phyloP scores from a whole-genome alignment of 192 early-diverging fungal species.

The Kickxella alabastrina region DNA sequence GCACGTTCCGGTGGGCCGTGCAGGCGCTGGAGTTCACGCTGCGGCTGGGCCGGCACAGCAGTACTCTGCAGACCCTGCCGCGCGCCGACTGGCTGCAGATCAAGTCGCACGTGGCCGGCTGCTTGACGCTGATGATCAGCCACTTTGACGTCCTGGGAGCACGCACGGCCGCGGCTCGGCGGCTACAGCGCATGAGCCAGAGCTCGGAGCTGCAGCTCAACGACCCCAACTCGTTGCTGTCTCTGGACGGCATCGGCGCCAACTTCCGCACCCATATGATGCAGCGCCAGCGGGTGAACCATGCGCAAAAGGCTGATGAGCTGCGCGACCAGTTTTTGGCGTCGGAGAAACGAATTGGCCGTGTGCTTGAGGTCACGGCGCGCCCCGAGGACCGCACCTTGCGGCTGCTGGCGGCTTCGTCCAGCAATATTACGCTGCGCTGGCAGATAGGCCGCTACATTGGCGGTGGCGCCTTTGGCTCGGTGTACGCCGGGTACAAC shows the following conservation, averaged over 20 bases:
- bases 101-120: constrained; percentile 68
- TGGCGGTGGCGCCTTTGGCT: constrained; percentile 83
- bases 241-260: constrained; percentile 40
- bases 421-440: constrained; percentile 72
- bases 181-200: constrained; percentile 25
- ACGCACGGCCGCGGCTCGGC: constrained; percentile 32
- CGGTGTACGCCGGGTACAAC: constrained; percentile 81
- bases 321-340: constrained; percentile 26
- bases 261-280: constrained; percentile 35
- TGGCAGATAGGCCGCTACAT: constrained; percentile 85
- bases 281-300: constrained; percentile 34
- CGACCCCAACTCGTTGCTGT: constrained; percentile 28
- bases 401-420: constrained; percentile 69
- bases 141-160: constrained; percentile 80
- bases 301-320: constrained; percentile 28
- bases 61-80: constrained; percentile 63
- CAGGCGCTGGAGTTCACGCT: constrained; percentile 80
- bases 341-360: constrained; percentile 54
- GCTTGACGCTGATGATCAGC: constrained; percentile 74
- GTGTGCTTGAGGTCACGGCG: constrained; percentile 67
- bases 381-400: constrained; percentile 76
- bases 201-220: constrained; percentile 18
- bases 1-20: constrained; percentile 82
- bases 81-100: constrained; percentile 70
- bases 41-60: constrained; percentile 67